Evolutionary conservation across 1,139 yeast genomes (phyloP), one percentile per base, ranked within the genome.

Genomic region (Debaryomyces psychrophilus): DNA sequence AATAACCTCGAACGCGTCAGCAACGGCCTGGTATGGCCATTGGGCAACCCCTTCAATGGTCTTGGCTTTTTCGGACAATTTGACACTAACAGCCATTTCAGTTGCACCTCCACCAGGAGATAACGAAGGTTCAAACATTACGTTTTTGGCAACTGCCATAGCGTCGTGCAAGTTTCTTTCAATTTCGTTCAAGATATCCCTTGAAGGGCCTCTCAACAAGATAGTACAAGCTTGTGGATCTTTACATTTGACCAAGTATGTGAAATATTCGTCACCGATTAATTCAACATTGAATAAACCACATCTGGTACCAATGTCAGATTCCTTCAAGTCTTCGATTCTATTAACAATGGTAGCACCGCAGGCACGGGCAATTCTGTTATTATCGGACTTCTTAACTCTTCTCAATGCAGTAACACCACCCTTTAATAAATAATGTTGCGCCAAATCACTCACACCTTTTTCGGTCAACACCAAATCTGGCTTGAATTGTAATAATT

Each of bases 21-120:
- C 96, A 48, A 93, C 98, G 5, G 99, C 97, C 69, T 90, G 95
- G 72, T 93, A 95, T 44, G 99, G 99, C 96, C 97, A 92, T 71
- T 95, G 99, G 47, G 90, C 92, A 48, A 93, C 87, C 48, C 99
- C 99, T 68, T 90, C 97, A 56, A 95, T 83, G 44, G 83, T 78
- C 71, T 92, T 92, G 42, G 98, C 97, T 72, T 83, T 86, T 65
- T 93, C 97, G 9, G 96, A 81, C 51, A 93, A 78, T 55, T 80
- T 83, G 26, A 93, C 98, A 54, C 95, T 80, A 43, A 95, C 92
- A 1, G 99, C 99, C 98, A 95, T 93, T 71, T 93, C 99, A 18
- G 98, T 93, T 43, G 99, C 99, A 61, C 99, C 99, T 49, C 99
- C 99, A 57, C 99, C 99, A 43, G 99, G 99, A 2, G 97, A 79